Base-by-base conservation (phyloP, 805 yeast genomes). In the Barnettozyma siamensis region DNA sequence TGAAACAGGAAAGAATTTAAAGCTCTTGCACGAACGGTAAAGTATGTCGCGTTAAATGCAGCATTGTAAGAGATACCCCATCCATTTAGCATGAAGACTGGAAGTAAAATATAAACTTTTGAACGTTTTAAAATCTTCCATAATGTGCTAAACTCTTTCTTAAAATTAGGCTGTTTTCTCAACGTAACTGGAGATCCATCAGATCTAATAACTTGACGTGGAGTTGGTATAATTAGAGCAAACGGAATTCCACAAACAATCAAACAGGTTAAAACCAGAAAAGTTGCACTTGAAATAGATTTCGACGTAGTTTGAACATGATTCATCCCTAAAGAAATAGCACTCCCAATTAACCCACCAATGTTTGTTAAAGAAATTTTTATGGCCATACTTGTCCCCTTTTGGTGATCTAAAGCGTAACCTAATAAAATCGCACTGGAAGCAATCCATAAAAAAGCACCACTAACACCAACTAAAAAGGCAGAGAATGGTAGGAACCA, bases 401-500 rank as follows among this genome's bases (percentile, higher is more conserved):
- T 33, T 23, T 33, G 35, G 16, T 33, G 35, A 13, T 16, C 28
- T 16, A 23, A 23, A 3, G 35, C 28, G 15, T 33, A 33, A 23
- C 35, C 35, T 23, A 33, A 15, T 21, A 33, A 23, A 16, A 33
- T 33, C n/a, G 35, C 13, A 7, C 35, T 28, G 5, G 35, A 33
- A 7, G 35, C 28, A 21, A 33, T 28, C 35, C 35, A 33, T 23
- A 33, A 12, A 21, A 21, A 28, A 33, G 35, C 35, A 21, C 28
- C 35, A 33, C 35, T 33, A 23, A 33, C 35, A 21, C 35, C 35
- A 15, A 33, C 15, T 9, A 33, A 16, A 15, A 33, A 33, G 13
- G 35, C 35, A 21, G 35, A 21, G 11, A 33, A 33, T 7, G 35
- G 35, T 21, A 33, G n/a, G 9, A 33, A 33, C 35, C 35, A 33